Evolutionary conservation across 257 asterid genomes (phyloP).

Genomic region (Petunia axillaris): DNA sequence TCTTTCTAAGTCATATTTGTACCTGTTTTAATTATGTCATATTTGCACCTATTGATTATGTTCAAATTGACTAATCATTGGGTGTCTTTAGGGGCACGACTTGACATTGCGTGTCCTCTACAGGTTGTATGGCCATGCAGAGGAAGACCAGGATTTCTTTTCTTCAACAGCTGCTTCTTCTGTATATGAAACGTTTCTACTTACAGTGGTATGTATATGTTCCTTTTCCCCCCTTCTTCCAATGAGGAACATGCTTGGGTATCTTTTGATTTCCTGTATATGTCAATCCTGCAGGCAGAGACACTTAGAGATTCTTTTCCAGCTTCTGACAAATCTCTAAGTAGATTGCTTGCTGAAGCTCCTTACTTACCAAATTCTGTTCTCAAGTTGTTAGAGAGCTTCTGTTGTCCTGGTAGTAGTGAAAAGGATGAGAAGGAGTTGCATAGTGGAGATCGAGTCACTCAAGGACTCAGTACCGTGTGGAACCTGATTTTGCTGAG

Average conservation of each 20-base stretch:
- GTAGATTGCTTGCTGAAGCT: constrained; percentile 90
- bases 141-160: constrained; percentile 85
- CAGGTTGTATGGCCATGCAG: constrained; percentile 97
- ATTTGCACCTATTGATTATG: constrained; percentile 26
- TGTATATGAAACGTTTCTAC: constrained; percentile 87
- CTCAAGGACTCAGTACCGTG: constrained; percentile 91
- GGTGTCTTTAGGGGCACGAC: constrained; percentile 96
- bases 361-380: constrained; percentile 86
- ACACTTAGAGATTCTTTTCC: constrained; percentile 88
- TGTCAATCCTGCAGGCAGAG: constrained; percentile 71
- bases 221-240: constrained; percentile 32
- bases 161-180: constrained; percentile 87
- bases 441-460: constrained; percentile 87
- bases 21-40: constrained; percentile 15
- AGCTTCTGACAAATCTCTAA: constrained; percentile 93
- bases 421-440: constrained; percentile 68
- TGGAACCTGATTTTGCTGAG: constrained; percentile 92
- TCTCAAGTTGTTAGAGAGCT: constrained; percentile 71
- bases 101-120: constrained; percentile 94
- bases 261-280: constrained; percentile 29
- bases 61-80: constrained; percentile 52
- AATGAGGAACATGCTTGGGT: constrained; percentile 27
- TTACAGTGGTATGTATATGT: constrained; percentile 68
- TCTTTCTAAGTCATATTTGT: constrained; percentile 21
- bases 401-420: constrained; percentile 79